A percentile compares a stretch with the other conserved stretches of the same genome.
phyloP scores from a whole-genome alignment of 2,329 filamentous ascomycete genomes.

The Cladosporium sp. region DNA sequence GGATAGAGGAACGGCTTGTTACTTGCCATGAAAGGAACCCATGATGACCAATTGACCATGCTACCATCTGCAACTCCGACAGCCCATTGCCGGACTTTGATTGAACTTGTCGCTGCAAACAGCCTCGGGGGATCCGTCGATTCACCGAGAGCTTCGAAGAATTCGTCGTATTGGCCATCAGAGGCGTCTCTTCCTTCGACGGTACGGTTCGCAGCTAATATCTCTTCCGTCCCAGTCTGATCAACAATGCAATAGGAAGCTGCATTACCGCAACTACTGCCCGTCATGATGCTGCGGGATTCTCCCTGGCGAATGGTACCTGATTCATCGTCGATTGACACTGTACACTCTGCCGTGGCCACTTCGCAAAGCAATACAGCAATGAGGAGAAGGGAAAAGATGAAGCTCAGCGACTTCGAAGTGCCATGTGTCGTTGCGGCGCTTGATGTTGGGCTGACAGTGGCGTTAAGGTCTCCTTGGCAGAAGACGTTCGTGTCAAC shows the following conservation, averaged over 20 bases:
- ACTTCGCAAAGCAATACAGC: neutral
- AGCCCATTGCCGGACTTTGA: neutral
- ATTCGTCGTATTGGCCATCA: neutral
- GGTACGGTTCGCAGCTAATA: neutral
- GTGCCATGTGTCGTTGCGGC: neutral
- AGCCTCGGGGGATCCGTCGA: neutral
- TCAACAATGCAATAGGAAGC: neutral
- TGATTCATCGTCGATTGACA: neutral
- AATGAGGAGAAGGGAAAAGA: neutral
- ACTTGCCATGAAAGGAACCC: neutral
- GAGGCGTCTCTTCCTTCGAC: neutral
- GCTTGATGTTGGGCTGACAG: neutral
- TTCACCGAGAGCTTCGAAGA: neutral
- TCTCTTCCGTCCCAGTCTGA: neutral
- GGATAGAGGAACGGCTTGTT: neutral
- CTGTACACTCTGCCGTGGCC: neutral
- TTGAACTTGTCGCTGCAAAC: neutral
- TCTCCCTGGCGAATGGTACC: neutral
- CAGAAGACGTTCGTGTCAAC: constrained; percentile 1
- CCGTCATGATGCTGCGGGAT: neutral
- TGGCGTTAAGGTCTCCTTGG: neutral
- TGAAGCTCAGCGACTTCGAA: neutral
- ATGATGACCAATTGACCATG: neutral
- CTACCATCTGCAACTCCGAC: neutral
- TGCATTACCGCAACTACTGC: neutral